Percentiles rank a stretch among this genome's conserved stretches.
These are phyloP conservation scores for Echinosophora koreensis DNA, from an alignment of 306 rosid genomes.

Conservation along the genomic window DNA sequence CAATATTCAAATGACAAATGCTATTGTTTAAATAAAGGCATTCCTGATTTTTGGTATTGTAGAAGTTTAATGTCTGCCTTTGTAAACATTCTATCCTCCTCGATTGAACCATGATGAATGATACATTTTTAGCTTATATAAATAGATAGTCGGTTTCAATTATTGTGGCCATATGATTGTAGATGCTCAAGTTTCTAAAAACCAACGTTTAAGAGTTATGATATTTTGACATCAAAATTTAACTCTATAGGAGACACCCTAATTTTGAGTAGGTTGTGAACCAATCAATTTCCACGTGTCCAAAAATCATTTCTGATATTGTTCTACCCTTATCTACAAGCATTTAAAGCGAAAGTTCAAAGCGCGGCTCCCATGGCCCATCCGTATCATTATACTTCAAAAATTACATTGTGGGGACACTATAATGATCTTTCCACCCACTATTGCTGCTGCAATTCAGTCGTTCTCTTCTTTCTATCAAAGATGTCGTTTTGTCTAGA, in stretches of 20 bases:
- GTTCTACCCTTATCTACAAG: constrained; percentile 4
- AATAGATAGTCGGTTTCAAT: not conserved
- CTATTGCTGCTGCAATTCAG: constrained; percentile 8
- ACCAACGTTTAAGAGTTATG: not conserved
- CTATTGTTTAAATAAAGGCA: too few relatives aligned
- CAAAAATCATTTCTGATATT: too few relatives aligned
- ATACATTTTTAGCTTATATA: not conserved
- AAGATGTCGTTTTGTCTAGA: not conserved
- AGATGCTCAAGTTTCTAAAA: not conserved
- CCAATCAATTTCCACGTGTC: too few relatives aligned
- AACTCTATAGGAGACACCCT: too few relatives aligned
- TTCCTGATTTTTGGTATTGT: too few relatives aligned
- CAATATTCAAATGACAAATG: too few relatives aligned
- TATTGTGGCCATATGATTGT: not conserved
- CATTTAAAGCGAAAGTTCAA: constrained; percentile 46
- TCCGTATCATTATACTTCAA: not conserved
- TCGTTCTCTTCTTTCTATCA: constrained; percentile 32
- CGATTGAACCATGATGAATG: not conserved
- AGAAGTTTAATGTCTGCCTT: too few relatives aligned
- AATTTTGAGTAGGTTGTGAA: too few relatives aligned
- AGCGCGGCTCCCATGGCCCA: not conserved
- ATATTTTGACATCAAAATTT: too few relatives aligned
- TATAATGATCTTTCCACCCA: constrained; percentile 22
- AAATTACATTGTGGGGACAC: constrained; percentile 32
- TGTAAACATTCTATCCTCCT: too few relatives aligned